Evolutionary conservation across 2,329 filamentous ascomycete genomes (phyloP).

Genomic region (Neonectria punicea): DNA sequence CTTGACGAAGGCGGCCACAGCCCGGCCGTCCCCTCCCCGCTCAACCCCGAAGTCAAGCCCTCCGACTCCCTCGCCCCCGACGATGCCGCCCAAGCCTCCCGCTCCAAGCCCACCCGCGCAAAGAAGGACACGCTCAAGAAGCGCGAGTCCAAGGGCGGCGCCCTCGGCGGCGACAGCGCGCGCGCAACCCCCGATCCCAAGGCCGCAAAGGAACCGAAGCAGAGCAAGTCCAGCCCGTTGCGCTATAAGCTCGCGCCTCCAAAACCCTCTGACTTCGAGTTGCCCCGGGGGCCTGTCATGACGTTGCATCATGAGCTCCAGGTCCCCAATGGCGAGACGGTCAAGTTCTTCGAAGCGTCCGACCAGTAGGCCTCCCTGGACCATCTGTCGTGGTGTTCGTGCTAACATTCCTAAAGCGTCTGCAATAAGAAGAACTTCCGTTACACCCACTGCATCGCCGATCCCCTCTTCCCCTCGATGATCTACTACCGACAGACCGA

Average conservation of each 20-base stretch:
- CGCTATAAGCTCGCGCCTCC: conserved; percentile 74
- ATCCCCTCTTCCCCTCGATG: conserved; percentile 85
- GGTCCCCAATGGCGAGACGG: conserved; percentile 59
- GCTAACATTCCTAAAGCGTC: conserved; percentile 53
- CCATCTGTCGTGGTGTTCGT: not conserved
- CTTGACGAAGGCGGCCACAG: conserved; percentile 76
- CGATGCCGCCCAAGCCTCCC: conserved; percentile 54
- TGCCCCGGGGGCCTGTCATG: conserved; percentile 66
- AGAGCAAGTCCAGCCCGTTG: conserved; percentile 62
- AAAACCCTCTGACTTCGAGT: conserved; percentile 70
- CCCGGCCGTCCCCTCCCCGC: conserved; percentile 77
- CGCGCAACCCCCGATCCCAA: conserved; percentile 69
- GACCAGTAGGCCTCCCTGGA: conserved; percentile 65
- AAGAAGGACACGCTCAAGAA: conserved; percentile 78
- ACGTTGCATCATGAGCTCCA: conserved; percentile 64
- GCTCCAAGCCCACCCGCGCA: conserved; percentile 56
- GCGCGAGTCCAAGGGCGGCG: conserved; percentile 68
- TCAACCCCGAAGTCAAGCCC: conserved; percentile 72
- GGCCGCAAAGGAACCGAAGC: conserved; percentile 49
- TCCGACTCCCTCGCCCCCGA: conserved; percentile 54
- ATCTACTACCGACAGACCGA: conserved; percentile 93
- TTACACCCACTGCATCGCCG: conserved; percentile 90
- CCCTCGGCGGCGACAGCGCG: conserved; percentile 56
- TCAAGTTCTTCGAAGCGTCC: conserved; percentile 71
- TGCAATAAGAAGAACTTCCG: conserved; percentile 80